These are phyloP conservation scores for Monosporozyma siamensis DNA, from an alignment of 805 yeast genomes.

Conservation along the genomic window DNA sequence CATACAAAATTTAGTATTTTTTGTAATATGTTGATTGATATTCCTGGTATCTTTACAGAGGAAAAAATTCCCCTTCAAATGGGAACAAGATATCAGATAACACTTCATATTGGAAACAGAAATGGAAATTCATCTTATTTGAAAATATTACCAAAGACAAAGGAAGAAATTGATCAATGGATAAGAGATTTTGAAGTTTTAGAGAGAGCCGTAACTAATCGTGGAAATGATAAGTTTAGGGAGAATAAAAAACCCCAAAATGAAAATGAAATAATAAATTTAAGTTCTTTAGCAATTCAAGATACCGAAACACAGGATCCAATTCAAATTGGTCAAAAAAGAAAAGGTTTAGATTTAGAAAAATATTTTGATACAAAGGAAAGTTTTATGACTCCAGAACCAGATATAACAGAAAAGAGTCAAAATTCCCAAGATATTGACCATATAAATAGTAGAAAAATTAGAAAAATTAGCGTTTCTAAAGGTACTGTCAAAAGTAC, in stretches of 20 bases:
- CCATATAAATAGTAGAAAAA: constrained; percentile 9
- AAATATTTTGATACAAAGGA: constrained; percentile 14
- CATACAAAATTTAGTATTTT: not conserved
- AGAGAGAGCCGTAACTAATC: constrained; percentile 1
- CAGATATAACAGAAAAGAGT: constrained; percentile 8
- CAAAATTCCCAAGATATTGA: not conserved
- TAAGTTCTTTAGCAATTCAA: constrained; percentile 4
- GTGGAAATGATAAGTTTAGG: not conserved
- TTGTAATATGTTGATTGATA: constrained; percentile 16
- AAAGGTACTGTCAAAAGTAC: constrained; percentile 25
- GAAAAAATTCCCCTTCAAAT: constrained; percentile 13
- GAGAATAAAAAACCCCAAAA: not conserved
- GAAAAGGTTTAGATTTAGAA: constrained; percentile 17
- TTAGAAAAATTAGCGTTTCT: constrained; percentile 27
- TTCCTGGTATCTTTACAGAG: constrained; percentile 7
- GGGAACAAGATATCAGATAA: not conserved
- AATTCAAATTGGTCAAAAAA: constrained; percentile 10
- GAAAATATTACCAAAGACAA: constrained; percentile 13
- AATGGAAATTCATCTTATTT: constrained; percentile 16
- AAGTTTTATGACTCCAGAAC: constrained; percentile 13
- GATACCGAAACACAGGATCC: constrained; percentile 9
- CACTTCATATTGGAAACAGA: not conserved
- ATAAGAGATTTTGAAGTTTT: constrained; percentile 12
- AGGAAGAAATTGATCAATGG: constrained; percentile 16
- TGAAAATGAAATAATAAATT: not conserved